Evolutionary conservation across 2,329 filamentous ascomycete species (phyloP).

Genomic region (Dactylellina drechsleri): DNA sequence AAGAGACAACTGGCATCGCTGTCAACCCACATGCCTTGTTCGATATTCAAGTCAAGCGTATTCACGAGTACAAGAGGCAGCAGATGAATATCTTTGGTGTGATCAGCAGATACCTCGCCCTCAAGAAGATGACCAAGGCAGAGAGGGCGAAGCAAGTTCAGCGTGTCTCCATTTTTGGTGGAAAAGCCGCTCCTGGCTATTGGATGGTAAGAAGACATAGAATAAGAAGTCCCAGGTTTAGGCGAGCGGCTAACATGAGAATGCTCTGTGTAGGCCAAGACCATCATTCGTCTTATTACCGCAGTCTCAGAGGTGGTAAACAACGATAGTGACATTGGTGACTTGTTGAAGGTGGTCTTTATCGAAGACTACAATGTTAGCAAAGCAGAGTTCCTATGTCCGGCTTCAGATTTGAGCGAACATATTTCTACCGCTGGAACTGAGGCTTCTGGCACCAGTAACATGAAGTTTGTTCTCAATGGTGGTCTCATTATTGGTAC

Average conservation of each 20-base stretch:
- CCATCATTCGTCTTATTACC: constrained; percentile 96
- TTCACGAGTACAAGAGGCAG: constrained; percentile 99
- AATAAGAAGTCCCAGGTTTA: not conserved
- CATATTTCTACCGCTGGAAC: constrained; percentile 98
- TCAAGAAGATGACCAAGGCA: constrained; percentile 85
- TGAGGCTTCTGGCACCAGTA: constrained; percentile 73
- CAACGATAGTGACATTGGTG: constrained; percentile 88
- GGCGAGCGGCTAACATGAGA: not conserved
- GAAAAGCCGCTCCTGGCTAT: constrained; percentile 96
- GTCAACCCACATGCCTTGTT: constrained; percentile 91
- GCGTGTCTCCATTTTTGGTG: constrained; percentile 94
- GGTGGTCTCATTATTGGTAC: constrained; percentile 97
- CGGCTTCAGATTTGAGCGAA: constrained; percentile 95
- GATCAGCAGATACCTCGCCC: constrained; percentile 88
- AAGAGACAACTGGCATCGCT: constrained; percentile 77
- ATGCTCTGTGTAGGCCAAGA: constrained; percentile 73
- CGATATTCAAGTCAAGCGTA: constrained; percentile 97
- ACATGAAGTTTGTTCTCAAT: constrained; percentile 99
- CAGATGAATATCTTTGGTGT: constrained; percentile 99
- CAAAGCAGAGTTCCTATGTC: constrained; percentile 96
- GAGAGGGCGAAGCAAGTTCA: constrained; percentile 87
- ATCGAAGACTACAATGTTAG: constrained; percentile 98
- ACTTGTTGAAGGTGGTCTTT: constrained; percentile 96
- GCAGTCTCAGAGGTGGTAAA: constrained; percentile 90
- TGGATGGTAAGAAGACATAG: constrained; percentile 75